Conservation (phyloP, 495 filamentous ascomycete genomes). For the Aspergillus mulundensis region DNA sequence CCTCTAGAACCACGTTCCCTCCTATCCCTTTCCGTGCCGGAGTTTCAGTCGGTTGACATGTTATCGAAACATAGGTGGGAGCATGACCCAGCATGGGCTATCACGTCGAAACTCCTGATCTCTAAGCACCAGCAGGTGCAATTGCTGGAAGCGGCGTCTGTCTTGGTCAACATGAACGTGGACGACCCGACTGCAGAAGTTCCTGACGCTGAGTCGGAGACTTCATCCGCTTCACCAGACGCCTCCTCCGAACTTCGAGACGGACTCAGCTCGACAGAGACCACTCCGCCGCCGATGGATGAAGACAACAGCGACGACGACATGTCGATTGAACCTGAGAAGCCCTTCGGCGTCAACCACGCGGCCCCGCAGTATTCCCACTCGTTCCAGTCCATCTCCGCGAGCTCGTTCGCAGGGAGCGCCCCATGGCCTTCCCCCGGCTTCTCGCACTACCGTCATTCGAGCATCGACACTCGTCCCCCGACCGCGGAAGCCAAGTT, state of each 20-base stretch:
- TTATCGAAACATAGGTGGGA: conserved; percentile 76
- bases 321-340: conserved; percentile 39
- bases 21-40: conserved; percentile 14
- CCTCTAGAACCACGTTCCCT: conserved; percentile 12
- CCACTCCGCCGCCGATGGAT: conserved; percentile 51
- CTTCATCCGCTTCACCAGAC: conserved; percentile 76
- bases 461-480: conserved; percentile 60
- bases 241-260: conserved; percentile 74
- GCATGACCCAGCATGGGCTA: conserved; percentile 96
- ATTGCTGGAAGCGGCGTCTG: conserved; percentile 90
- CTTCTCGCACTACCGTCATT: conserved; percentile 45
- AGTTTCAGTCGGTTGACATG: conserved; percentile 35
- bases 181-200: conserved; percentile 52
- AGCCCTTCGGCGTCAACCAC: conserved; percentile 54
- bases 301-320: conserved; percentile 43
- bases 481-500: conserved; percentile 58
- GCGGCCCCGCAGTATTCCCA: conserved; percentile 64
- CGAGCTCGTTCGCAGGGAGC: conserved; percentile 47
- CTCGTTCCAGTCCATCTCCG: conserved; percentile 77
- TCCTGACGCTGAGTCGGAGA: conserved; percentile 67
- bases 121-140: conserved; percentile 99
- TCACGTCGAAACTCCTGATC: conserved; percentile 95
- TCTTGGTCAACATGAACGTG: conserved; percentile 88
- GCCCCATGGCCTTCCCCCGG: conserved; percentile 44
- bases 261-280: conserved; percentile 55